Evolutionary conservation across 345 rosid species (phyloP), one percentile per base, ranked within the genome.

Genomic region (Gossypium thurberi): DNA sequence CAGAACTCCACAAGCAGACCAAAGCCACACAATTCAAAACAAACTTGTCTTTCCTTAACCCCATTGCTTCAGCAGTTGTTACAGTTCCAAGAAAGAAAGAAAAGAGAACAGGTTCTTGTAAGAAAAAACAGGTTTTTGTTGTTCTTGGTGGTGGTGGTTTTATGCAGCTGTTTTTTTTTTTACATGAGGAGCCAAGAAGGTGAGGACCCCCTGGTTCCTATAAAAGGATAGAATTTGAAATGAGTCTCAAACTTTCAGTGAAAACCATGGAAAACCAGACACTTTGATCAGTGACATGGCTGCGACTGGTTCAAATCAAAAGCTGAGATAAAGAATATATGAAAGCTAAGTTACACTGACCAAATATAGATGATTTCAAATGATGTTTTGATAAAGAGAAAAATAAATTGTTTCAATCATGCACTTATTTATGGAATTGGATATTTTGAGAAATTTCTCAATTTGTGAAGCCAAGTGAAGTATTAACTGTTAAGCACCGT

Each of bases 291-390:
- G 67, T 66, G 75, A 80, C 83, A 75, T 88, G 90, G 82, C 82
- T 80, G 85, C 83, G 86, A 81, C 79, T 76, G 85, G 77, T 76
- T 85, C 76, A 8, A 74, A 68, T 46, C 82, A 81, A 82, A 74
- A 85, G 78, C 15, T 48, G 73, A 81, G 74, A 53, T 50, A 73
- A 69, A 75, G 78, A 81, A 81, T 76, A 84, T 75, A 78, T 76
- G 78, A 83, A 84, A 85, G 86, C 65, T 44, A 70, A 76, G 84
- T 66, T 47, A 70, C 70, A 72, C 61, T 74, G 6, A 23, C 78
- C 80, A 84, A 81, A 78, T 81, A 84, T 66, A 78, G 76, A 82
- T 78, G 68, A 81, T 76, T 63, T 65, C 66, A 78, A 81, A 81
- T 42, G 51, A 11, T 44, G 69, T 18, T 65, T 43, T n/a, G 46